These are phyloP conservation scores for Aspergillus quadrilineatus DNA, from an alignment of 2,329 filamentous ascomycete species.

Conservation along the genomic window DNA sequence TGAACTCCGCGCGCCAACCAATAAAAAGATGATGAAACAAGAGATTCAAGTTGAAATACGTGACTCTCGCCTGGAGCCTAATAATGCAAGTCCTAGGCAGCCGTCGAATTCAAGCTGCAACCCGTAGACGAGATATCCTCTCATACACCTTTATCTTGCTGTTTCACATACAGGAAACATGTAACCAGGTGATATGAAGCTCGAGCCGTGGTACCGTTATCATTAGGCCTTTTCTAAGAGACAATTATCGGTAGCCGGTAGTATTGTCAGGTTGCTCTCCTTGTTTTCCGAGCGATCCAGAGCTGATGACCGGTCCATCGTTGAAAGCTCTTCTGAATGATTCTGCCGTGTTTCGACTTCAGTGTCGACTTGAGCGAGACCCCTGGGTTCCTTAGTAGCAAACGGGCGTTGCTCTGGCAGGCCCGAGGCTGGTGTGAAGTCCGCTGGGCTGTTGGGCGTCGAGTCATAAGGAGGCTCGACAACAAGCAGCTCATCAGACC, in stretches of 20 bases:
- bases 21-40: not conserved
- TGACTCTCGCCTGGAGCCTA: not conserved
- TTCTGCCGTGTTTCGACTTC: not conserved
- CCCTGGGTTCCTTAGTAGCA: not conserved
- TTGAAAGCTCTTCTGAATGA: not conserved
- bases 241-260: not conserved
- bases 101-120: not conserved
- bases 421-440: conserved; percentile 19
- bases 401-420: conserved; percentile 13
- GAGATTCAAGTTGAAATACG: not conserved
- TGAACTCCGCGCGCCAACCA: not conserved
- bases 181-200: not conserved
- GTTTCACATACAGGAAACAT: not conserved
- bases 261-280: not conserved
- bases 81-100: not conserved
- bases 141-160: not conserved
- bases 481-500: conserved; percentile 58
- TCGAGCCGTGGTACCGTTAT: not conserved
- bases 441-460: conserved; percentile 43
- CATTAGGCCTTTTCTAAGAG: not conserved
- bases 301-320: not conserved
- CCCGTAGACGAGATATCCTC: not conserved
- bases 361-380: not conserved
- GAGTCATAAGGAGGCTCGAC: conserved; percentile 66
- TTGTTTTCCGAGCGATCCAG: not conserved